Percentiles rank a stretch among this genome's conserved stretches.
phyloP scores from a whole-genome alignment of 139 green algal species.

The Pleodorina starrii region DNA sequence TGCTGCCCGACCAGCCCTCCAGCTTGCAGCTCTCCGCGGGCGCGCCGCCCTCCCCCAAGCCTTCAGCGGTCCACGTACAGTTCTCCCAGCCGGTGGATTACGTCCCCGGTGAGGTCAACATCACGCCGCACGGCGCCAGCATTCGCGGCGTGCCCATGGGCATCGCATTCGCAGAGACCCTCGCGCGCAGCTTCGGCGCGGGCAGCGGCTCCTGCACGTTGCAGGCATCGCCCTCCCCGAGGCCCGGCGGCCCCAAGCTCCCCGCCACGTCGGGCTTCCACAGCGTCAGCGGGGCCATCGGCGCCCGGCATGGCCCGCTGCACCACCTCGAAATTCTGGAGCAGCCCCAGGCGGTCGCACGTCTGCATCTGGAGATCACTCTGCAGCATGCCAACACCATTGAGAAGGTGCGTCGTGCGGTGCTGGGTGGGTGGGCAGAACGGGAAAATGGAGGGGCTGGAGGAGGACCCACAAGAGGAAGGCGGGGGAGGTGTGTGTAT shows the following conservation, averaged over 20 bases:
- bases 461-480: no score
- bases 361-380: slow-evolving; percentile 30
- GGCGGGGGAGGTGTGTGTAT: no score
- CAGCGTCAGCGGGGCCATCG: not conserved
- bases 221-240: not conserved
- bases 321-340: not conserved
- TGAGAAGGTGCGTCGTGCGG: slow-evolving; percentile 34
- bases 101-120: not conserved
- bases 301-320: not conserved
- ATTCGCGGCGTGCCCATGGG: not conserved
- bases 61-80: not conserved
- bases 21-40: not conserved
- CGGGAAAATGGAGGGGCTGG: no score
- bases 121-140: not conserved
- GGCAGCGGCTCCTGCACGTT: not conserved
- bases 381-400: slow-evolving; percentile 22
- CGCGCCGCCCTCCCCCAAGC: not conserved
- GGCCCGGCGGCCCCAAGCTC: no score
- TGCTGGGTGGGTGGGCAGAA: no score
- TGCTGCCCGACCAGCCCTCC: not conserved
- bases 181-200: not conserved
- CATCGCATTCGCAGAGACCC: not conserved
- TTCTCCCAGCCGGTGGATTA: not conserved
- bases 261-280: not conserved
- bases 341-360: not conserved